These are phyloP conservation scores for Ricinus communis DNA, from an alignment of 345 rosid genomes.

Conservation along the genomic window DNA sequence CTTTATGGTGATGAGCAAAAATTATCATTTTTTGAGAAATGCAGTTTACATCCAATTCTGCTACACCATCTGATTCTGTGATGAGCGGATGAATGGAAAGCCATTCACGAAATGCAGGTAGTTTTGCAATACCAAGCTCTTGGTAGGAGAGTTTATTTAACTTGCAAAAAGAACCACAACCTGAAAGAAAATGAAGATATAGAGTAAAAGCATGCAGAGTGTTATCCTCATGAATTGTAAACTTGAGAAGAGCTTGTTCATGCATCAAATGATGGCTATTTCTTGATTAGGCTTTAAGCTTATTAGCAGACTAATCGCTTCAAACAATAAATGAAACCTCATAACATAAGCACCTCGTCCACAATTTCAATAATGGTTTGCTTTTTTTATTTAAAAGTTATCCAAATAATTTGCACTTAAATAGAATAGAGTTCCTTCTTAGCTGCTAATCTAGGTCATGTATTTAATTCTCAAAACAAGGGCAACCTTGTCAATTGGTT, in stretches of 20 bases:
- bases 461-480: too few species aligned
- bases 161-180: conserved; percentile 27
- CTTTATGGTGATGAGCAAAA: conserved; percentile 96
- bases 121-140: conserved; percentile 95
- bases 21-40: conserved; percentile 72
- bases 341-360: background rate
- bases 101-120: conserved; percentile 81
- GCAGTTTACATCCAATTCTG: conserved; percentile 42
- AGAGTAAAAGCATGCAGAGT: background rate
- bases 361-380: background rate
- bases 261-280: conserved; percentile 1
- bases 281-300: conserved; percentile 1
- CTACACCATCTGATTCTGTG: conserved; percentile 43
- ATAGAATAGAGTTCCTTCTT: too few species aligned
- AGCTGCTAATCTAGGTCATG: too few species aligned
- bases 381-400: background rate
- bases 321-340: background rate
- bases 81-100: conserved; percentile 73
- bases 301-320: background rate
- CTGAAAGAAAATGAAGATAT: conserved; percentile 38
- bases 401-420: background rate
- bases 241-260: conserved; percentile 4
- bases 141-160: conserved; percentile 57
- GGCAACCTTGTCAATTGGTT: too few species aligned
- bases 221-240: background rate